These are phyloP conservation scores for Curvularia eragrostidis DNA, from an alignment of 2,329 filamentous ascomycete genomes.

Conservation along the genomic window DNA sequence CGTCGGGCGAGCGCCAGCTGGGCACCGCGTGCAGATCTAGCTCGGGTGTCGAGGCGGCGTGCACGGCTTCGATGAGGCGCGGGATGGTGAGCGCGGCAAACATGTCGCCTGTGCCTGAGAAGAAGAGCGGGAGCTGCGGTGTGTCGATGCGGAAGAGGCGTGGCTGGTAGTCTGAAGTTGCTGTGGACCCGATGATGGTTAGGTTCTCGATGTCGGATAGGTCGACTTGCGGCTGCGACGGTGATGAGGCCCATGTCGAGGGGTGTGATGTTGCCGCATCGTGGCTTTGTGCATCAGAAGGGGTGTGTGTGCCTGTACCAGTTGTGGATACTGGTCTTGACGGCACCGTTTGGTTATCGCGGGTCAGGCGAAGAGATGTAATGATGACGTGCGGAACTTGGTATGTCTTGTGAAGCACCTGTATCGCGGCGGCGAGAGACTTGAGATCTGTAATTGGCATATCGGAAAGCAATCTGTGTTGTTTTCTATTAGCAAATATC, in stretches of 20 bases:
- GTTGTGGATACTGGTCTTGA: slow-evolving; percentile 45
- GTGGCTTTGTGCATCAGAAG: slow-evolving; percentile 22
- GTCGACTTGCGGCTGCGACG: background rate
- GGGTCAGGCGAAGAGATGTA: slow-evolving; percentile 79
- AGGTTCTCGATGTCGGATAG: slow-evolving; percentile 54
- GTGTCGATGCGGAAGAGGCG: slow-evolving; percentile 90
- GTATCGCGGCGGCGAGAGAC: slow-evolving; percentile 76
- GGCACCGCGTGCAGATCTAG: slow-evolving; percentile 58
- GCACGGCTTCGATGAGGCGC: slow-evolving; percentile 82
- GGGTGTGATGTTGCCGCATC: background rate
- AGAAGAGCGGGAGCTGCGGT: slow-evolving; percentile 88
- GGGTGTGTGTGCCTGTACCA: slow-evolving; percentile 32
- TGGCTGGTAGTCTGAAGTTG: slow-evolving; percentile 67
- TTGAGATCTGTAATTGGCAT: slow-evolving; percentile 79
- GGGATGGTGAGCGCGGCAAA: slow-evolving; percentile 91
- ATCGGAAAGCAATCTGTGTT: slow-evolving; percentile 76
- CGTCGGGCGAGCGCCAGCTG: slow-evolving; percentile 80
- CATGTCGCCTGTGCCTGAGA: slow-evolving; percentile 97
- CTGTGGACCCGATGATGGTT: slow-evolving; percentile 79
- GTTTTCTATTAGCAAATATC: slow-evolving; percentile 5
- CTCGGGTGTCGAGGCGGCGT: slow-evolving; percentile 47
- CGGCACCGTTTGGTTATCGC: slow-evolving; percentile 55
- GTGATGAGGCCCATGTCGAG: slow-evolving; percentile 15
- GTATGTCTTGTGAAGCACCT: slow-evolving; percentile 76
- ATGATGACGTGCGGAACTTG: slow-evolving; percentile 87